phyloP scores from a whole-genome alignment of 768 basidiomycete species.

The Xanthoconium stramineum region DNA sequence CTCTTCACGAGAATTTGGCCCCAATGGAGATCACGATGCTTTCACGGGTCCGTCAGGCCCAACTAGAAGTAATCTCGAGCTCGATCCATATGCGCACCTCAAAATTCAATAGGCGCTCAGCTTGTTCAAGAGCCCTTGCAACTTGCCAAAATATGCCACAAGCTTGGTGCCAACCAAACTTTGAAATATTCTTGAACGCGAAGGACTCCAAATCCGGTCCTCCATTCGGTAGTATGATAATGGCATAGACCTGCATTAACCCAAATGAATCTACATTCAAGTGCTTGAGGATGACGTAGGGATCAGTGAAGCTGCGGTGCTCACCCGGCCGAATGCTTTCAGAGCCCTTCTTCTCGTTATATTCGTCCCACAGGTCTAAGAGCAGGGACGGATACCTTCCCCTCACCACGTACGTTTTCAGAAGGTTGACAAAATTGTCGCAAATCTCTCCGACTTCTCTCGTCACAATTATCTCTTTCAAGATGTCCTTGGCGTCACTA shows the following conservation, averaged over 20 bases:
- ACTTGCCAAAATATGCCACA: conserved; percentile 92
- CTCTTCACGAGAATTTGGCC: conserved; percentile 89
- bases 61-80: neutral
- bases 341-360: conserved; percentile 67
- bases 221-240: conserved; percentile 87
- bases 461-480: conserved; percentile 79
- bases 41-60: conserved; percentile 4
- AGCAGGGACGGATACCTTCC: conserved; percentile 81
- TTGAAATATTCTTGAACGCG: conserved; percentile 54
- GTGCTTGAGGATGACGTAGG: conserved; percentile 6
- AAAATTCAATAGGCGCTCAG: conserved; percentile 78
- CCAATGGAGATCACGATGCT: conserved; percentile 99
- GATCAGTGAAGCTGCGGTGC: conserved; percentile 12
- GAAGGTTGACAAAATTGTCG: conserved; percentile 73
- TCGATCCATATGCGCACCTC: conserved; percentile 57
- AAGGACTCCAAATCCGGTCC: conserved; percentile 90
- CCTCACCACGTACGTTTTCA: conserved; percentile 82
- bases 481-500: conserved; percentile 69
- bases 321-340: conserved; percentile 84
- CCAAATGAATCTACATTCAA: conserved; percentile 61
- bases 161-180: conserved; percentile 81
- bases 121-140: conserved; percentile 67
- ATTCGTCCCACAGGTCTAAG: conserved; percentile 86
- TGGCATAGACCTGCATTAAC: conserved; percentile 77
- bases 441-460: conserved; percentile 73